Evolutionary conservation across 805 yeast genomes (phyloP).

Genomic region (Yarrowia sp.): DNA sequence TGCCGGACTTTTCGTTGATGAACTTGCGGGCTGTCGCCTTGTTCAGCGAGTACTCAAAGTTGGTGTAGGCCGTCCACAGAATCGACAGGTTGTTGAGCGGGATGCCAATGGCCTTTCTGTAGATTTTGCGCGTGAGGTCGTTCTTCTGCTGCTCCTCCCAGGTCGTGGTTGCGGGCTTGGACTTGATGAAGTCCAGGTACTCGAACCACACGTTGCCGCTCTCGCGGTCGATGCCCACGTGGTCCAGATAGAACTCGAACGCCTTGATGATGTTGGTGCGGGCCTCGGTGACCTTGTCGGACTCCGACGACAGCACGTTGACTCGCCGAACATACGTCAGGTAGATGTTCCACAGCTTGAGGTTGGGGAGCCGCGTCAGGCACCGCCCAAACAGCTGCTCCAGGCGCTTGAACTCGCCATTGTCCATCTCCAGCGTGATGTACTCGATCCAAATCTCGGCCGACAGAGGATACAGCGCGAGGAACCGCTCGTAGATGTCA

Average conservation of each 20-base stretch:
- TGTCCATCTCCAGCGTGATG: slow-evolving; percentile 65
- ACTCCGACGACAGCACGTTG: slow-evolving; percentile 63
- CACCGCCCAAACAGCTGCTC: slow-evolving; percentile 71
- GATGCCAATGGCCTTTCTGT: slow-evolving; percentile 70
- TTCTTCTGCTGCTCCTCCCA: slow-evolving; percentile 87
- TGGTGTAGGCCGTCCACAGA: slow-evolving; percentile 80
- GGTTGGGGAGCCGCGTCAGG: slow-evolving; percentile 66
- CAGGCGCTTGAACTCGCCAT: slow-evolving; percentile 70
- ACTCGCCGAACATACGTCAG: slow-evolving; percentile 76
- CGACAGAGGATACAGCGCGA: slow-evolving; percentile 69
- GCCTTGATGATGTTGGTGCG: slow-evolving; percentile 81
- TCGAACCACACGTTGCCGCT: slow-evolving; percentile 80
- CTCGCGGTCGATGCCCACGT: slow-evolving; percentile 79
- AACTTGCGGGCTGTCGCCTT: slow-evolving; percentile 81
- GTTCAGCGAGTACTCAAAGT: slow-evolving; percentile 81
- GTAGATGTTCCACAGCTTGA: slow-evolving; percentile 78
- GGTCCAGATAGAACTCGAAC: slow-evolving; percentile 78
- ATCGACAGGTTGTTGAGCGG: slow-evolving; percentile 79
- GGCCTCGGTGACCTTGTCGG: slow-evolving; percentile 74
- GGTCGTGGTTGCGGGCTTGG: slow-evolving; percentile 62
- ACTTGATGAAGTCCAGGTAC: slow-evolving; percentile 76
- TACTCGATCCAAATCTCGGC: slow-evolving; percentile 79
- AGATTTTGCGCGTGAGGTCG: slow-evolving; percentile 76
- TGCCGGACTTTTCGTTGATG: slow-evolving; percentile 80
- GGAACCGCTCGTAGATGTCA: slow-evolving; percentile 63